Percentiles rank a stretch among this genome's conserved stretches.
Conservation (phyloP, 805 yeast species). For the Starmerella khaoyaiensis region DNA sequence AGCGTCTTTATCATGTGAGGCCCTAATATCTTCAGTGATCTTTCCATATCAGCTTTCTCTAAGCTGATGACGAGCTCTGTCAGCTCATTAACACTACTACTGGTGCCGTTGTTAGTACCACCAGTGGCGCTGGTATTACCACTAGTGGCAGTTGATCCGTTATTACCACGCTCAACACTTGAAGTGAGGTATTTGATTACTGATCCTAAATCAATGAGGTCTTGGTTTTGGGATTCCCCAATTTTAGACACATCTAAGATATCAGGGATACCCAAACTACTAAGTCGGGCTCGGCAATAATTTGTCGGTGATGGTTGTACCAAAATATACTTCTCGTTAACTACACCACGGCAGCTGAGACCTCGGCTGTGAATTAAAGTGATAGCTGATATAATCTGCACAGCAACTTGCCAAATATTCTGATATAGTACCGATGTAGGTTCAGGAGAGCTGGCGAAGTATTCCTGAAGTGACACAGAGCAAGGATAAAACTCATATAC, state of each 20-base stretch:
- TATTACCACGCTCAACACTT: conserved; percentile 13
- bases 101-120: neutral
- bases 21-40: conserved; percentile 20
- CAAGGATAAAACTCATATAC: conserved; percentile 79
- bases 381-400: conserved; percentile 62
- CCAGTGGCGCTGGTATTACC: neutral
- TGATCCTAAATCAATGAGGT: conserved; percentile 46
- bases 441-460: conserved; percentile 30
- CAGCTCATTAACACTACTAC: neutral
- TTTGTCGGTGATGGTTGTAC: conserved; percentile 36
- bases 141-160: neutral
- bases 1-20: conserved; percentile 21
- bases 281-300: conserved; percentile 55
- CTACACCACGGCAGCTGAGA: conserved; percentile 44
- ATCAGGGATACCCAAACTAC: conserved; percentile 61
- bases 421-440: conserved; percentile 22
- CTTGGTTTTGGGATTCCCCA: conserved; percentile 35
- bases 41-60: neutral
- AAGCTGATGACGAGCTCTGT: neutral
- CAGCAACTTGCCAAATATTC: conserved; percentile 58
- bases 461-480: conserved; percentile 43
- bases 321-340: conserved; percentile 53
- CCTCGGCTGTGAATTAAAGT: conserved; percentile 51
- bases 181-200: conserved; percentile 40
- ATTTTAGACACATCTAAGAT: conserved; percentile 33